Base-by-base conservation (phyloP, 768 basidiomycete species). In the Infundibulicybe gibba region DNA sequence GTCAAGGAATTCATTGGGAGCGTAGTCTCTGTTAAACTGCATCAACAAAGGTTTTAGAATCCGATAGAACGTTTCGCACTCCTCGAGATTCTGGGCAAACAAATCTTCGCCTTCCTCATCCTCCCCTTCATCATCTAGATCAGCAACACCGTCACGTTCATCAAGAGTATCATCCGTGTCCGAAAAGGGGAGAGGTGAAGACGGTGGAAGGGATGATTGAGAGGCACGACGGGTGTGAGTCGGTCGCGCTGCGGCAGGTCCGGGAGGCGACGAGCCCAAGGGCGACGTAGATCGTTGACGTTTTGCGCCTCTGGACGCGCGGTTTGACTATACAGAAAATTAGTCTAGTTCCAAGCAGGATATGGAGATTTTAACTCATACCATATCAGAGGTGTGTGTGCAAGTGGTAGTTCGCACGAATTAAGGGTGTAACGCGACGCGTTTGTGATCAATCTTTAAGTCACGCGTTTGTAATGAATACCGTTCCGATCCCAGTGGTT, bases 41-140 rank as follows among this genome's bases (percentile, higher is more conserved):
- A 47, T 49, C 8, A 50, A 43, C 46, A 54, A 53, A 43, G 19
- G 41, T 40, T 52, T 17, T 44, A 21, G 34, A 15, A 41, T 33
- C 38, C 34, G 25, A 38, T 11, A 44, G 33, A 46, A 49, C 41
- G 31, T 49, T 32, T 50, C 81, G 55, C 60, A 90, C 94, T 75
- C 76, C 63, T 87, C 80, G 49, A 90, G 65, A 42, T 71, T 74
- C n/a, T 93, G 83, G 31, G 76, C 89, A 64, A 94, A 97, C 37
- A 99, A 80, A 68, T 98, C 95, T 64, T 97, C 95, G 32, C 90
- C 90, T 17, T 90, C 87, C n/a, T 78, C 92, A 10, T 86, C 89
- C 14, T 81, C 89, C 5, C 82, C 89, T 21, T 72, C 79, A 3
- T 77, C 85, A 43, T 83, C 84, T n/a, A 80, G 67, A 56, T 87